Evolutionary conservation across 768 basidiomycete genomes (phyloP).

Genomic region (Leccinellum rugosiceps): DNA sequence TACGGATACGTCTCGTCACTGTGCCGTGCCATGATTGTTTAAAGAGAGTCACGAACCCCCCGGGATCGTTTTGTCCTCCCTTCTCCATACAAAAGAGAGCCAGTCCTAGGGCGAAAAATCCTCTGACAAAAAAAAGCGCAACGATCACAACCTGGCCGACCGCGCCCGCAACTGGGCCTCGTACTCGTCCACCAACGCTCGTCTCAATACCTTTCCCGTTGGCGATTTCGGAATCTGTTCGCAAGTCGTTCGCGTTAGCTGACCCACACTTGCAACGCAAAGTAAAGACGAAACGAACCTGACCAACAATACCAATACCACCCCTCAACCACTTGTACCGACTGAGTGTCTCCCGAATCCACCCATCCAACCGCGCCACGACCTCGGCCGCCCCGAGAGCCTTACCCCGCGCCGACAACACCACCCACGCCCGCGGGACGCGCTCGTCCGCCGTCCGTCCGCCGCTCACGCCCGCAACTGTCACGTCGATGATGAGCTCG

Average conservation of each 20-base stretch:
- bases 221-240: slow-evolving; percentile 69
- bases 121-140: neutral
- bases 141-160: slow-evolving; percentile 24
- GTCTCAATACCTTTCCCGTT: slow-evolving; percentile 68
- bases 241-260: neutral
- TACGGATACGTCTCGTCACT: neutral
- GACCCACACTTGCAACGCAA: neutral
- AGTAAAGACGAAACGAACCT: slow-evolving; percentile 40
- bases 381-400: slow-evolving; percentile 41
- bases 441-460: slow-evolving; percentile 71
- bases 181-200: slow-evolving; percentile 57
- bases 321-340: slow-evolving; percentile 77
- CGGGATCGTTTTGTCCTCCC: neutral
- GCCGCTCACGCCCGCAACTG: slow-evolving; percentile 72
- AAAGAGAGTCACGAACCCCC: neutral
- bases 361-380: slow-evolving; percentile 49
- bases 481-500: slow-evolving; percentile 58
- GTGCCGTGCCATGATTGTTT: neutral
- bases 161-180: slow-evolving; percentile 33
- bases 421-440: slow-evolving; percentile 76
- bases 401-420: slow-evolving; percentile 56
- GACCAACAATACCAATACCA: slow-evolving; percentile 60
- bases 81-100: neutral
- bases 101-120: neutral
- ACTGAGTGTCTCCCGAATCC: slow-evolving; percentile 63